Conservation (phyloP, 306 rosid species). For the Senna tora region DNA sequence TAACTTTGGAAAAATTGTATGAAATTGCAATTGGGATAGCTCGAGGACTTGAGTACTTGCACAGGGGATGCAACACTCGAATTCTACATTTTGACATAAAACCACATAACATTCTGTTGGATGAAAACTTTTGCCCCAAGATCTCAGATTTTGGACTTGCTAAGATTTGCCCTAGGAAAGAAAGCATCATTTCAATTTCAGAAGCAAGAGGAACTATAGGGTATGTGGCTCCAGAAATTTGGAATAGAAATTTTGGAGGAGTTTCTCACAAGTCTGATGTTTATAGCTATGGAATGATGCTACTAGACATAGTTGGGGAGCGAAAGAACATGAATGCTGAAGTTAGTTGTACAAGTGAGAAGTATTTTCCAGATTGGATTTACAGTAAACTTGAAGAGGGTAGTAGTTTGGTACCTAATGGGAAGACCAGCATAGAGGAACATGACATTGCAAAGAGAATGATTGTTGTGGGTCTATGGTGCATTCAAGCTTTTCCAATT, state of each 20-base stretch:
- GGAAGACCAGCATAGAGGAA: not conserved
- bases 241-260: not conserved
- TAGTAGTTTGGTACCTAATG: not conserved
- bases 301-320: slow-evolving; percentile 30
- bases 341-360: not conserved
- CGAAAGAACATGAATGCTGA: slow-evolving; percentile 11
- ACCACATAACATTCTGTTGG: slow-evolving; percentile 56
- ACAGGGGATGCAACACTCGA: slow-evolving; percentile 50
- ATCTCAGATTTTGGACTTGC: slow-evolving; percentile 59
- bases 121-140: slow-evolving; percentile 49
- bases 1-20: slow-evolving; percentile 46
- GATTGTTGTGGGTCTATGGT: slow-evolving; percentile 42
- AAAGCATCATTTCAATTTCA: slow-evolving; percentile 37
- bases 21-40: slow-evolving; percentile 49
- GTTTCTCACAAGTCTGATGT: slow-evolving; percentile 43
- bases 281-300: slow-evolving; percentile 20
- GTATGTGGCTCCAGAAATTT: slow-evolving; percentile 28
- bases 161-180: slow-evolving; percentile 39
- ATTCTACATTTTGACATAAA: slow-evolving; percentile 63
- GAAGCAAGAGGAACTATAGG: slow-evolving; percentile 34
- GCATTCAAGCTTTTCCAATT: slow-evolving; percentile 33
- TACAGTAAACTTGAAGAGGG: slow-evolving; percentile 10
- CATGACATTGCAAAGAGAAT: slow-evolving; percentile 27
- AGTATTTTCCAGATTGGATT: slow-evolving; percentile 37
- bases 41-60: slow-evolving; percentile 53